Percentiles rank a stretch among this genome's conserved stretches.
Conservation (phyloP, 345 rosid genomes). For the Eucalyptus albens region DNA sequence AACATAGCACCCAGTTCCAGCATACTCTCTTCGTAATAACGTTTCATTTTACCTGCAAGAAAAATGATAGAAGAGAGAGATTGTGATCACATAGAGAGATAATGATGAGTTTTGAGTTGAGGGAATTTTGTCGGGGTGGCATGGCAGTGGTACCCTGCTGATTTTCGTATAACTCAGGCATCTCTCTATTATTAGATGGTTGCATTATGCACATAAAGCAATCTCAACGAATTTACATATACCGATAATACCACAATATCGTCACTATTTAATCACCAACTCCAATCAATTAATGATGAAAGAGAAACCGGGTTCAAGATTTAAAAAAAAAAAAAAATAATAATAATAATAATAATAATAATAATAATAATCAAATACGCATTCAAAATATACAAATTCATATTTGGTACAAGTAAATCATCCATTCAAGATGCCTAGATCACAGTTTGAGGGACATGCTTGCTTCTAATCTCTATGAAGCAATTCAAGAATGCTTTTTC, state of each 20-base stretch:
- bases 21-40: slow-evolving; percentile 75
- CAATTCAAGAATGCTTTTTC: neutral
- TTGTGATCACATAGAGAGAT: neutral
- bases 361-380: neutral
- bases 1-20: slow-evolving; percentile 93
- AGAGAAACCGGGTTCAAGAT: too few species aligned
- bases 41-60: neutral
- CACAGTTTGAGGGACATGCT: neutral
- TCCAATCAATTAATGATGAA: neutral
- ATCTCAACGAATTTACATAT: neutral
- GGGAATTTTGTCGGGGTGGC: neutral
- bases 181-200: neutral
- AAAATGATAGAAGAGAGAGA: neutral
- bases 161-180: neutral
- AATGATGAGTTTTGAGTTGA: neutral
- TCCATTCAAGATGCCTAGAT: neutral
- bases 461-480: neutral
- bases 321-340: too few species aligned
- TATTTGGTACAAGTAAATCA: neutral
- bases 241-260: neutral
- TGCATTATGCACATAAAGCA: neutral
- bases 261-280: neutral
- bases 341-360: too few species aligned
- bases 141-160: neutral
- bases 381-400: neutral